phyloP scores from a whole-genome alignment of 2,329 filamentous ascomycete species.

The Arthrobotrys conoides region DNA sequence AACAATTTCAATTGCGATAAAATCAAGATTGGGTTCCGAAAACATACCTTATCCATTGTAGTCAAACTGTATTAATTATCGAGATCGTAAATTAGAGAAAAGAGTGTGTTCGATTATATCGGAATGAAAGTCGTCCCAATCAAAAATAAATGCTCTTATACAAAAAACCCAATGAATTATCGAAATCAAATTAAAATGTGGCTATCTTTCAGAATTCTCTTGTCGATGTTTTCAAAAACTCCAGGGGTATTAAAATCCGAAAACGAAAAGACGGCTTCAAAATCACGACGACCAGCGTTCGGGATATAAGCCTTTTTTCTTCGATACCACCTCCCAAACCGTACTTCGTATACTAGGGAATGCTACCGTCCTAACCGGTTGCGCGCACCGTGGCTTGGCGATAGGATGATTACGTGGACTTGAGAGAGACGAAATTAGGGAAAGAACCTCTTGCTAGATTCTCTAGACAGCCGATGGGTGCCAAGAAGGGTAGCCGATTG shows the following conservation, averaged over 20 bases:
- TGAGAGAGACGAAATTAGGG: background rate
- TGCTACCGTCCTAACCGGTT: background rate
- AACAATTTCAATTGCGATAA: background rate
- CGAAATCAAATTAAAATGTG: background rate
- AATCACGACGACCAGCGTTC: constrained; percentile 9
- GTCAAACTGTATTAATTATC: background rate
- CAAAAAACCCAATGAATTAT: background rate
- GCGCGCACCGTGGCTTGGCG: constrained; percentile 8
- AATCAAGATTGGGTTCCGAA: background rate
- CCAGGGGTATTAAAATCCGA: background rate
- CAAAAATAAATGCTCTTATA: background rate
- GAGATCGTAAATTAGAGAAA: background rate
- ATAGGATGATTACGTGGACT: constrained; percentile 22
- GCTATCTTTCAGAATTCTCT: background rate
- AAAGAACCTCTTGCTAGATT: background rate
- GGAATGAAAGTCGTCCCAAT: background rate
- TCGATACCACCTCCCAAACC: background rate
- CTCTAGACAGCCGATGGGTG: background rate
- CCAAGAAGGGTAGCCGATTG: background rate
- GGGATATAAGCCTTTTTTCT: constrained; percentile 29
- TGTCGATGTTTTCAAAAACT: background rate
- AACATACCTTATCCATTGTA: constrained; percentile 1
- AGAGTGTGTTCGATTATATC: background rate
- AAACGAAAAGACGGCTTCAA: background rate
- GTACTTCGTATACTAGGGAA: background rate